Evolutionary conservation across 768 basidiomycete genomes (phyloP).

Genomic region (Suillus hirtellus): DNA sequence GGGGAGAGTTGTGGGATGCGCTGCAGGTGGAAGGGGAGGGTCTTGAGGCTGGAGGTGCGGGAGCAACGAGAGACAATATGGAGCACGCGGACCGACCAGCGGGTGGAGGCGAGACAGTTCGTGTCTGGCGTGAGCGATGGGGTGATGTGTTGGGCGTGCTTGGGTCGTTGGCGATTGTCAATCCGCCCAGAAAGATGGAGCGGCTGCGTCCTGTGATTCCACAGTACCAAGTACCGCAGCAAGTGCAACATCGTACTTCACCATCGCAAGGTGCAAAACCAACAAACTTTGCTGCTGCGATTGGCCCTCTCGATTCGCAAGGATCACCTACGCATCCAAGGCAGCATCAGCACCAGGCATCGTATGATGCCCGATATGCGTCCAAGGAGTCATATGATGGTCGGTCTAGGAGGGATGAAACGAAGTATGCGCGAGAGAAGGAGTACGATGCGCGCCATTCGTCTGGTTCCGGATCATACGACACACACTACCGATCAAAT

Average conservation of each 20-base stretch:
- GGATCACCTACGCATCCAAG: conserved; percentile 22
- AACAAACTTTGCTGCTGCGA: conserved; percentile 9
- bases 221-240: neutral
- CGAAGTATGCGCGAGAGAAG: conserved; percentile 6
- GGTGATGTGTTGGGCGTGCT: conserved; percentile 59
- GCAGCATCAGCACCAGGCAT: conserved; percentile 30
- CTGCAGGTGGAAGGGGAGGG: conserved; percentile 69
- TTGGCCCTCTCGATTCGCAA: conserved; percentile 28
- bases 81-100: neutral
- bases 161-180: conserved; percentile 38
- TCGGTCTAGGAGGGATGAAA: conserved; percentile 2
- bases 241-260: conserved; percentile 14
- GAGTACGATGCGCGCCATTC: conserved; percentile 9
- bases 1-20: conserved; percentile 86
- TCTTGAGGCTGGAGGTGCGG: conserved; percentile 47
- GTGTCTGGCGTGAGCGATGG: conserved; percentile 73
- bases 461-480: conserved; percentile 19
- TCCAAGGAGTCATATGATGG: neutral
- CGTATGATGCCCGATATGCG: conserved; percentile 18
- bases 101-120: conserved; percentile 52
- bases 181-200: neutral
- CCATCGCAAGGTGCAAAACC: conserved; percentile 11
- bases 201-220: neutral
- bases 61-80: neutral
- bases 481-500: neutral